Conservation (phyloP, 129 eudicot genomes). For the Flaveria brownii region DNA sequence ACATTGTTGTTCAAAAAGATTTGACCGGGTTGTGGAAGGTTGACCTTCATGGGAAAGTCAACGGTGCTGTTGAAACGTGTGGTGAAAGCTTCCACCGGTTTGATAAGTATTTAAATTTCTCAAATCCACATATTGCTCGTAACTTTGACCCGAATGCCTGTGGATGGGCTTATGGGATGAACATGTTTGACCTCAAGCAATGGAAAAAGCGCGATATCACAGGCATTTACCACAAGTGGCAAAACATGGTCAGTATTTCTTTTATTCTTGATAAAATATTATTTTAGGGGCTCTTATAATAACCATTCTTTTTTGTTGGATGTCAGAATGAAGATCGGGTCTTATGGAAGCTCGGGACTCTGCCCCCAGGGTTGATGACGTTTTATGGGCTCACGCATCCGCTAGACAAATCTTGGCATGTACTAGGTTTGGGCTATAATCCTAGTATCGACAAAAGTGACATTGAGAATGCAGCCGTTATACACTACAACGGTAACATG, state of each 20-base stretch:
- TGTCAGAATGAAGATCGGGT: slow-evolving; percentile 81
- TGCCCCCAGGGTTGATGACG: slow-evolving; percentile 96
- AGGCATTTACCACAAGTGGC: slow-evolving; percentile 98
- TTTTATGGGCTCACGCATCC: slow-evolving; percentile 89
- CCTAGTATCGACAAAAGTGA: slow-evolving; percentile 71
- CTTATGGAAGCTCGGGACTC: slow-evolving; percentile 92
- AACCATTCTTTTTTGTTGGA: background rate
- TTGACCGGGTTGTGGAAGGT: slow-evolving; percentile 91
- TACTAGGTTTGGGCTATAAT: slow-evolving; percentile 91
- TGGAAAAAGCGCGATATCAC: slow-evolving; percentile 98
- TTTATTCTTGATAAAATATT: background rate
- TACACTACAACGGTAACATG: slow-evolving; percentile 96
- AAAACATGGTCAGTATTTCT: slow-evolving; percentile 62
- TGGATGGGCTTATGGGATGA: slow-evolving; percentile 99
- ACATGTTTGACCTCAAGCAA: slow-evolving; percentile 88
- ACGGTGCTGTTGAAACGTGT: slow-evolving; percentile 97
- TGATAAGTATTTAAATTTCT: slow-evolving; percentile 91
- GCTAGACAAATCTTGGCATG: slow-evolving; percentile 93
- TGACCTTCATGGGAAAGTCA: slow-evolving; percentile 86
- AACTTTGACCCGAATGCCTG: slow-evolving; percentile 98
- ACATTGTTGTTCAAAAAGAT: slow-evolving; percentile 97
- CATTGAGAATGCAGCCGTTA: slow-evolving; percentile 86
- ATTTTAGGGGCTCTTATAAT: background rate
- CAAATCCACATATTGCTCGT: slow-evolving; percentile 89
- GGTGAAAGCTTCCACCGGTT: slow-evolving; percentile 98